Evolutionary conservation across 495 filamentous ascomycete genomes (phyloP).

Genomic region (Thermochaetoides thermophila): DNA sequence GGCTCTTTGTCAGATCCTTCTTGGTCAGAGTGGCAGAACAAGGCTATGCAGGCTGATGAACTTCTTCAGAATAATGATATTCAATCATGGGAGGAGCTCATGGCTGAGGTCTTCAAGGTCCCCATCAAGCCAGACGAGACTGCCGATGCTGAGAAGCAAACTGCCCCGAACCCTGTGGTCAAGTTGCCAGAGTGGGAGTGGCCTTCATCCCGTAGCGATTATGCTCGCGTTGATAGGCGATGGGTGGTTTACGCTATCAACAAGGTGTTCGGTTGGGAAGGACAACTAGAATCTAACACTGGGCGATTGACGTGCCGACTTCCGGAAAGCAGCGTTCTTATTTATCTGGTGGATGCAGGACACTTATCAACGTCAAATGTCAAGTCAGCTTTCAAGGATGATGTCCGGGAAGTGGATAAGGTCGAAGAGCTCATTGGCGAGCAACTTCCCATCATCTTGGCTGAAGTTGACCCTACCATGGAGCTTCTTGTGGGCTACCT

Average conservation of each 20-base stretch:
- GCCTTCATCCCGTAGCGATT: constrained; percentile 24
- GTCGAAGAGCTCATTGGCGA: constrained; percentile 32
- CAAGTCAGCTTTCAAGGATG: constrained; percentile 41
- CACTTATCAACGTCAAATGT: constrained; percentile 47
- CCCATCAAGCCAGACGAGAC: constrained; percentile 12
- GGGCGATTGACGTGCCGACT: constrained; percentile 33
- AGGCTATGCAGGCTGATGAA: constrained; percentile 30
- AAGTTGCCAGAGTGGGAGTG: constrained; percentile 26
- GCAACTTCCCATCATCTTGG: constrained; percentile 43
- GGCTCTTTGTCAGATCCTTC: constrained; percentile 24
- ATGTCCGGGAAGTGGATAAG: constrained; percentile 25
- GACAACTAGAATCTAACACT: constrained; percentile 14
- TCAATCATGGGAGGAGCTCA: constrained; percentile 36
- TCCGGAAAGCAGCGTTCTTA: constrained; percentile 37
- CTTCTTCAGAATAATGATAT: constrained; percentile 29
- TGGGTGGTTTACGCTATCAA: constrained; percentile 39
- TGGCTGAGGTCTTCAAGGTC: constrained; percentile 31
- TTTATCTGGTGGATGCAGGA: constrained; percentile 48
- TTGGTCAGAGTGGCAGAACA: constrained; percentile 19
- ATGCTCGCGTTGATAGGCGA: constrained; percentile 32
- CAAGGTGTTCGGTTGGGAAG: constrained; percentile 33
- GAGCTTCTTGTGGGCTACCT: constrained; percentile 43
- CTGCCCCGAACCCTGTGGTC: constrained; percentile 2
- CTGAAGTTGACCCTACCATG: constrained; percentile 45
- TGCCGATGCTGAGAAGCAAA: constrained; percentile 5